Base-by-base conservation (phyloP, 2,329 filamentous ascomycete species). In the Huntiella savannae region DNA sequence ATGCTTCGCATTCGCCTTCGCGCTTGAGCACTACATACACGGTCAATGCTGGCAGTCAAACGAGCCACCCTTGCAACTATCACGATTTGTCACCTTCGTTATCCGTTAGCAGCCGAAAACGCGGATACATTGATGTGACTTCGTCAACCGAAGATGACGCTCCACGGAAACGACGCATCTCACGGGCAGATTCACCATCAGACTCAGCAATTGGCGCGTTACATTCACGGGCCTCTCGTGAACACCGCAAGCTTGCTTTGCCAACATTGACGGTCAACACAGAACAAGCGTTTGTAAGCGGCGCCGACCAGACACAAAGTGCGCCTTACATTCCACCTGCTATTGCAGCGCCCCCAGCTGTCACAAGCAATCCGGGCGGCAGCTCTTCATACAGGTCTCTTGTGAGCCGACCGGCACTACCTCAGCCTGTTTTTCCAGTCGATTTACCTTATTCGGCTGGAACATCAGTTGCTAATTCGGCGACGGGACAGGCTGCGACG, bases 81-180 rank as follows among this genome's bases (percentile, higher is more conserved):
- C 43, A 46, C 28, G 47, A 49, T 6, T 34, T 46, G 3, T 49
- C 47, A 15, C 47, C 47, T 2, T 46, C 47, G 5, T 28, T 49
- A 7, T 46, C 43, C 6, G 43, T 40, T n/a, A 33, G 47, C 11
- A 37, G 55, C 32, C 53, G 52, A 47, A 54, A 51, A 47, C 53
- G 53, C 17, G 50, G 51, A 47, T 54, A 49, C 33, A 34, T 47
- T 10, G 41, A 45, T 43, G 39, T 41, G 13, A 22, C 19, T 17
- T 41, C 12, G 12, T 15, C 28, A 13, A 46, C 47, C 36, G 49
- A 53, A 46, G 5, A 13, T 13, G 39, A 41, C 22, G 47, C 40
- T 33, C 35, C 47, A 5, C 38, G 47, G 12, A 49, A 49, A 40
- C 22, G 43, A 5, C 43, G 47, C 10, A 44, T 44, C 7, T 34